These are phyloP conservation scores for Annulohypoxylon truncatum DNA, from an alignment of 2,329 filamentous ascomycete genomes.

Conservation along the genomic window DNA sequence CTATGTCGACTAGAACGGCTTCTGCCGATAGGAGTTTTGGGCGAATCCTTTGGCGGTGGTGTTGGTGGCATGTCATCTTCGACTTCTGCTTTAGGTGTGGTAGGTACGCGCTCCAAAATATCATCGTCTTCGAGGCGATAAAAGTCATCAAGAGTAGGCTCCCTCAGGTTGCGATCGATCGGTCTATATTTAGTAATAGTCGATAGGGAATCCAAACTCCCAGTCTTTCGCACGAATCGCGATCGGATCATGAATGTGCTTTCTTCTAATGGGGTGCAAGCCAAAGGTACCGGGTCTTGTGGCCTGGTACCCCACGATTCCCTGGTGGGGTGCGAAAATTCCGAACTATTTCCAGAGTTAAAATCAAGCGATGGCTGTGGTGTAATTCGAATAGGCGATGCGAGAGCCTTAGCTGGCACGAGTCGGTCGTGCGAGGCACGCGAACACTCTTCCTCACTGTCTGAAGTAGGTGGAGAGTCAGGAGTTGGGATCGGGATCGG, in stretches of 20 bases:
- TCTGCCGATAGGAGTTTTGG: slow-evolving; percentile 29
- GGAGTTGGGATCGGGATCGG: slow-evolving; percentile 12
- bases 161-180: slow-evolving; percentile 56
- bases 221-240: slow-evolving; percentile 43
- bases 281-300: slow-evolving; percentile 34
- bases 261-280: slow-evolving; percentile 2
- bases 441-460: slow-evolving; percentile 34
- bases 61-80: slow-evolving; percentile 42
- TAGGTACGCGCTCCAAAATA: slow-evolving; percentile 60
- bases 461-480: slow-evolving; percentile 41
- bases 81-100: slow-evolving; percentile 32
- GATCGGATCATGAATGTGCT: slow-evolving; percentile 28
- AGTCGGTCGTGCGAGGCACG: slow-evolving; percentile 27
- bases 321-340: slow-evolving; percentile 19
- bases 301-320: slow-evolving; percentile 46
- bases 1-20: slow-evolving; percentile 30
- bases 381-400: slow-evolving; percentile 29
- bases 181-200: slow-evolving; percentile 36
- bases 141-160: slow-evolving; percentile 66
- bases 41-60: slow-evolving; percentile 45
- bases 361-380: slow-evolving; percentile 20
- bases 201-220: slow-evolving; percentile 47
- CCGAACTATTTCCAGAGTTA: background rate
- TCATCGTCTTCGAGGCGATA: slow-evolving; percentile 67
- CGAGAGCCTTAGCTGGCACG: slow-evolving; percentile 31